These are phyloP conservation scores for Ambrosiella xylebori DNA, from an alignment of 2,329 filamentous ascomycete species.

Conservation along the genomic window DNA sequence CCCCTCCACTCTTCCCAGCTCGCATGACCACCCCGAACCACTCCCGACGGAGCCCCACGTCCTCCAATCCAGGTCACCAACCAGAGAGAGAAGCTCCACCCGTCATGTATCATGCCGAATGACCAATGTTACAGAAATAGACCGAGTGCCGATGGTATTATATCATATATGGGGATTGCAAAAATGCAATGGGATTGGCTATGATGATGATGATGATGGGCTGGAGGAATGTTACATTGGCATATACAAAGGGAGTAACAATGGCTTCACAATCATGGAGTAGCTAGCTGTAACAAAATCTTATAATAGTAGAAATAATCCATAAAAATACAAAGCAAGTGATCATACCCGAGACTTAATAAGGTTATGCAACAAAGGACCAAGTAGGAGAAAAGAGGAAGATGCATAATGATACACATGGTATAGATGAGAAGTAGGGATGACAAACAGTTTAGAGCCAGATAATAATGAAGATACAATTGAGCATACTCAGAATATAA, in stretches of 20 bases:
- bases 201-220: background rate
- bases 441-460: background rate
- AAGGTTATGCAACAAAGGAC: background rate
- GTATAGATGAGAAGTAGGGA: background rate
- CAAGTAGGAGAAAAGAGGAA: background rate
- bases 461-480: conserved; percentile 1
- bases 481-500: conserved; percentile 4
- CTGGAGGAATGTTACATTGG: background rate
- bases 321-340: background rate
- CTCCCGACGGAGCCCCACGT: background rate
- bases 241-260: background rate
- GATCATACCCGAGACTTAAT: background rate
- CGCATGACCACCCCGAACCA: background rate
- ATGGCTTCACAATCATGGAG: background rate
- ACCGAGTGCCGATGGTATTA: no score
- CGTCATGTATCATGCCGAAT: no score
- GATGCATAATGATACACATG: background rate
- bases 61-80: background rate
- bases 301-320: conserved; percentile 1
- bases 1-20: background rate
- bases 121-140: no score
- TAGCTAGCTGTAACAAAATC: background rate
- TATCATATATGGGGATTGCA: no score
- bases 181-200: background rate
- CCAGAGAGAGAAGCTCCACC: no score